Conservation (phyloP, 148 eudicot genomes). For the Polygonum aviculare region DNA sequence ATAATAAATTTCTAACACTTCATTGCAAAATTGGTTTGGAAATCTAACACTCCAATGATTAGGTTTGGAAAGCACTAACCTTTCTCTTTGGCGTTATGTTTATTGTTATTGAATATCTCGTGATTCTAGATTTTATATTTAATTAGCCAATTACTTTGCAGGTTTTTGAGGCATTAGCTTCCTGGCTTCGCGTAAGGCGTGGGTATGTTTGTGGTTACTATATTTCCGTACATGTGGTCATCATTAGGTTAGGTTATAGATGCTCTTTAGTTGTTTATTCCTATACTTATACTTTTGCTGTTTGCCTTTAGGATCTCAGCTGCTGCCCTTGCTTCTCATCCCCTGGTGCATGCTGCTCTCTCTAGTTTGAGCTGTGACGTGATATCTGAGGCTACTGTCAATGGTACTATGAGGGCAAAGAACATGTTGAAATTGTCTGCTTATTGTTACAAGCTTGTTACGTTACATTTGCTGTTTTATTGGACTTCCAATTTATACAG, state of each 20-base stretch:
- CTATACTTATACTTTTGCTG: constrained; percentile 8
- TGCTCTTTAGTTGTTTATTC: background rate
- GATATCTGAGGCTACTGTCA: constrained; percentile 81
- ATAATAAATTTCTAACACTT: background rate
- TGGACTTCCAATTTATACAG: background rate
- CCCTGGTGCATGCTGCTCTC: constrained; percentile 78
- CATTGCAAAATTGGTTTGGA: background rate
- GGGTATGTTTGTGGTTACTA: constrained; percentile 36
- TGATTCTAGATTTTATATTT: background rate
- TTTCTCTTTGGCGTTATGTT: background rate
- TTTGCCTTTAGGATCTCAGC: constrained; percentile 68
- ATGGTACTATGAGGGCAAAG: constrained; percentile 43
- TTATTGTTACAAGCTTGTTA: background rate
- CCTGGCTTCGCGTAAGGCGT: constrained; percentile 93
- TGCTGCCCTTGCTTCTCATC: constrained; percentile 78
- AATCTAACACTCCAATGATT: background rate
- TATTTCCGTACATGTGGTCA: background rate
- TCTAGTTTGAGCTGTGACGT: constrained; percentile 76
- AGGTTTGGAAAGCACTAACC: background rate
- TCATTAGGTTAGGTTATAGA: constrained; percentile 1
- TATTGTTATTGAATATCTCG: background rate
- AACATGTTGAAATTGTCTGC: background rate
- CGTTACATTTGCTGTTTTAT: background rate
- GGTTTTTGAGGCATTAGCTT: constrained; percentile 98
- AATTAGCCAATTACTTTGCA: constrained; percentile 27